These are phyloP conservation scores for Jamesozyma rosinii DNA, from an alignment of 805 yeast species.

Conservation along the genomic window DNA sequence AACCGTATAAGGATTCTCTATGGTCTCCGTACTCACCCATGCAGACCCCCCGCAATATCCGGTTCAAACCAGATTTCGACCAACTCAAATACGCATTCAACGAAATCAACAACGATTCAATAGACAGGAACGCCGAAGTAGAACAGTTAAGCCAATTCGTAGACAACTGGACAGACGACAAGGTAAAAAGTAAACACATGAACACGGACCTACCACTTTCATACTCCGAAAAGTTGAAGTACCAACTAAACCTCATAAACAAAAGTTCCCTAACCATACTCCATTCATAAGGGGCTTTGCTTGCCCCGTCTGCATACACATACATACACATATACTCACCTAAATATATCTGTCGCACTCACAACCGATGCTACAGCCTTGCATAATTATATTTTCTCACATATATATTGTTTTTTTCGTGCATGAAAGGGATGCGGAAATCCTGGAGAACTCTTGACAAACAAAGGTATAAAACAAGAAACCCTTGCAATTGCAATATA, in stretches of 20 bases:
- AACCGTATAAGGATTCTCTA: conserved; percentile 6
- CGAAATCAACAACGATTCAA: not conserved
- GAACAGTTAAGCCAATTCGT: conserved; percentile 18
- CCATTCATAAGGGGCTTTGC: conserved; percentile 2
- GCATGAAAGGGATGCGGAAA: not conserved
- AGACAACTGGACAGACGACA: conserved; percentile 19
- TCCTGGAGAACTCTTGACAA: too few species aligned
- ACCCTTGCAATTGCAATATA: too few species aligned
- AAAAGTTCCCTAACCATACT: conserved; percentile 6
- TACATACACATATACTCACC: not conserved
- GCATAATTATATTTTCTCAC: not conserved
- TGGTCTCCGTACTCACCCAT: not conserved
- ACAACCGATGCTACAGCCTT: too few species aligned
- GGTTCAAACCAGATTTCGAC: conserved; percentile 11
- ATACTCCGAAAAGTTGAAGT: conserved; percentile 3
- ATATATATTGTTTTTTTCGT: not conserved
- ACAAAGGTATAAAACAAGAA: too few species aligned
- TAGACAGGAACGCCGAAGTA: conserved; percentile 9
- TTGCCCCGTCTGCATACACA: too few species aligned
- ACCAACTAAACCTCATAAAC: conserved; percentile 2
- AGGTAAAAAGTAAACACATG: not conserved
- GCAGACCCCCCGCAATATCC: conserved; percentile 1
- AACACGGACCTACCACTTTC: not conserved
- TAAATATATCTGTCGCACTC: too few species aligned
- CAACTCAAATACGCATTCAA: conserved; percentile 5